Base-by-base conservation (phyloP, 768 basidiomycete genomes). In the Cyclocybe cylindracea region DNA sequence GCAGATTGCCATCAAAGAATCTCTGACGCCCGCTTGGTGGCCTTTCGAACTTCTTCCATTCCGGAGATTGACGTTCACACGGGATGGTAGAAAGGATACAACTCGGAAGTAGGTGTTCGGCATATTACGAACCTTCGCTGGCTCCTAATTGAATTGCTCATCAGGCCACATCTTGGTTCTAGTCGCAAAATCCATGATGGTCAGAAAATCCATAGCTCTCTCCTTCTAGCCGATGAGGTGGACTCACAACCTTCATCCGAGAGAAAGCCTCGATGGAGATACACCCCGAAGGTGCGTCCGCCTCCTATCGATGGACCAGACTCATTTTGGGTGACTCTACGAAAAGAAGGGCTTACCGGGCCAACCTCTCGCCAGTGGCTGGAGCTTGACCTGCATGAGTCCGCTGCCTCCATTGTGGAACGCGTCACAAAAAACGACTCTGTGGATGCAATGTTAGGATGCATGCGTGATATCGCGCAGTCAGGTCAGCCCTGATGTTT, bases 11-110 rank as follows among this genome's bases (percentile, higher is more conserved):
- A 16, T 56, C 39, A 36, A 40, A 10, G 58, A 61, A 49, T 63
- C 62, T 16, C 40, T 63, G 29, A 59, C 55, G 18, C 31, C 40
- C 35, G 11, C 32, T 5, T 63, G 62, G 62, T 41, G 39, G 34
- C 13, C 48, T 29, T 44, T 61, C 3, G 62, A 63, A 39, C 7
- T 50, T 2, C n/a, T 53, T 13, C 51, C 51, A 1, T 37, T 53
- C 16, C 34, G 35, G 11, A 16, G 16, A 16, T 16, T 16, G 16
- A 16, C 16, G 16, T 16, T 16, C 19, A 50, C 40, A 34, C 7
- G 40, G 3, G 9, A 13, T 7, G 33, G 34, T 32, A 41, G 49
- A 18, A 50, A 33, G 18, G n/a, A 33, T 7, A 18, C 31, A 4
- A 50, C 49, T 43, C n/a, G 35, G 14, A 50, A 43, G 49, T 50